A percentile compares a stretch with the other conserved stretches of the same genome.
Evolutionary conservation across 495 filamentous ascomycete genomes (phyloP).

Genomic region (Annulohypoxylon bovei): DNA sequence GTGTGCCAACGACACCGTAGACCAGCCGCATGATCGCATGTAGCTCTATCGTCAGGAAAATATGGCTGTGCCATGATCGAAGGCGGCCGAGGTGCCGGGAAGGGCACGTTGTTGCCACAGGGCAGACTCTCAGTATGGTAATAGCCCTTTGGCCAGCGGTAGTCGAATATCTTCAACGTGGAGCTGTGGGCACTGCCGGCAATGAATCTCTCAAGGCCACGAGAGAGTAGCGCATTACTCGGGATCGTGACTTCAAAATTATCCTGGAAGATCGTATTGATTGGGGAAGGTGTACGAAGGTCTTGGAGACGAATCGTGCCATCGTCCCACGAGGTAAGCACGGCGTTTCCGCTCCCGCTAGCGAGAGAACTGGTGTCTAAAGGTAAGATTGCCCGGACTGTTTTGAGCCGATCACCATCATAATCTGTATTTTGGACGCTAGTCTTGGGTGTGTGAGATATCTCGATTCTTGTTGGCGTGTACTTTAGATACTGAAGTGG

Average conservation of each 20-base stretch:
- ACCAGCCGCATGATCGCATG: conserved; percentile 45
- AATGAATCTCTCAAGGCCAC: conserved; percentile 56
- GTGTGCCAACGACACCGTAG: conserved; percentile 54
- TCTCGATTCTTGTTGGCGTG: conserved; percentile 51
- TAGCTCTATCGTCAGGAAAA: conserved; percentile 10
- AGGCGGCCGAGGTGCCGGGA: conserved; percentile 46
- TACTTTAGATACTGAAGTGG: conserved; percentile 53
- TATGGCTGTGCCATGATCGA: conserved; percentile 27
- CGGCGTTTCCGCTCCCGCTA: conserved; percentile 44
- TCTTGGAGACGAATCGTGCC: conserved; percentile 58
- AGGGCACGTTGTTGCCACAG: conserved; percentile 47
- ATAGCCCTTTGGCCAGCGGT: conserved; percentile 56
- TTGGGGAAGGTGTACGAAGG: conserved; percentile 49
- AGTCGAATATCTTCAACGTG: conserved; percentile 59
- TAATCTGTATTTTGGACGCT: not conserved
- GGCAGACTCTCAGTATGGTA: conserved; percentile 55
- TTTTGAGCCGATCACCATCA: conserved; percentile 16
- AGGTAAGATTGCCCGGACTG: conserved; percentile 52
- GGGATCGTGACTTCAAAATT: conserved; percentile 53
- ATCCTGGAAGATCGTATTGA: conserved; percentile 56
- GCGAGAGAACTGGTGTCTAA: conserved; percentile 44
- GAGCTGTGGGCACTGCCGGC: conserved; percentile 50
- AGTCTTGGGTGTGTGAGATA: conserved; percentile 35
- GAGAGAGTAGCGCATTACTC: conserved; percentile 53
- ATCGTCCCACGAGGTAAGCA: conserved; percentile 61